Percentiles rank a stretch among this genome's conserved stretches.
phyloP scores from a whole-genome alignment of 805 yeast species.

The Starmerella roubikii region DNA sequence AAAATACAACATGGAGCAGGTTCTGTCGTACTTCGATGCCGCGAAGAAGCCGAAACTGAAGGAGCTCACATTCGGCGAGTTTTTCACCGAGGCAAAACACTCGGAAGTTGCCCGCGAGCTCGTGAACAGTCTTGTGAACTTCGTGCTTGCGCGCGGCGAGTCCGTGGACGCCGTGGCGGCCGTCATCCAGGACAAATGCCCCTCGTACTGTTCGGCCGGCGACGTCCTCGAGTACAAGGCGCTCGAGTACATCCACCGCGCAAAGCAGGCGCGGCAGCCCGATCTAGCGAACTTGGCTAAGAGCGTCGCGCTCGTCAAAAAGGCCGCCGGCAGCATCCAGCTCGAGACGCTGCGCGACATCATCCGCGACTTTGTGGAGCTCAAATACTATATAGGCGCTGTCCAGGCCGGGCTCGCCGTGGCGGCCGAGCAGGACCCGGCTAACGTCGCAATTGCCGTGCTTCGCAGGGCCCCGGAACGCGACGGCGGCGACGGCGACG shows the following conservation, averaged over 20 bases:
- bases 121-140: slow-evolving; percentile 75
- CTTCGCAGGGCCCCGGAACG: slow-evolving; percentile 19
- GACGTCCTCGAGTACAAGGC: slow-evolving; percentile 92
- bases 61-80: slow-evolving; percentile 54
- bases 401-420: slow-evolving; percentile 67
- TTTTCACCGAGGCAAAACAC: slow-evolving; percentile 47
- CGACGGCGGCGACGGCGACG: no score
- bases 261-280: slow-evolving; percentile 42
- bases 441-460: slow-evolving; percentile 44
- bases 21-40: slow-evolving; percentile 52
- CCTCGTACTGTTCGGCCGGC: slow-evolving; percentile 83
- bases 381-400: slow-evolving; percentile 74
- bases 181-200: slow-evolving; percentile 81
- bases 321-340: slow-evolving; percentile 63
- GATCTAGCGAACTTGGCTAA: slow-evolving; percentile 61
- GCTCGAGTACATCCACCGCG: slow-evolving; percentile 76
- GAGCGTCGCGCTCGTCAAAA: slow-evolving; percentile 63
- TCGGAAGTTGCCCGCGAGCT: slow-evolving; percentile 64
- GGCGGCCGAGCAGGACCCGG: slow-evolving; percentile 54
- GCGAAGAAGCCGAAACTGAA: slow-evolving; percentile 59
- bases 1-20: slow-evolving; percentile 51
- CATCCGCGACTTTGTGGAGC: slow-evolving; percentile 57
- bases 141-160: slow-evolving; percentile 79
- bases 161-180: slow-evolving; percentile 83
- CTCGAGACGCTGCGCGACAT: slow-evolving; percentile 74